These are phyloP conservation scores for Pseudoneurospora amorphoporcata DNA, from an alignment of 495 filamentous ascomycete genomes.

Conservation along the genomic window DNA sequence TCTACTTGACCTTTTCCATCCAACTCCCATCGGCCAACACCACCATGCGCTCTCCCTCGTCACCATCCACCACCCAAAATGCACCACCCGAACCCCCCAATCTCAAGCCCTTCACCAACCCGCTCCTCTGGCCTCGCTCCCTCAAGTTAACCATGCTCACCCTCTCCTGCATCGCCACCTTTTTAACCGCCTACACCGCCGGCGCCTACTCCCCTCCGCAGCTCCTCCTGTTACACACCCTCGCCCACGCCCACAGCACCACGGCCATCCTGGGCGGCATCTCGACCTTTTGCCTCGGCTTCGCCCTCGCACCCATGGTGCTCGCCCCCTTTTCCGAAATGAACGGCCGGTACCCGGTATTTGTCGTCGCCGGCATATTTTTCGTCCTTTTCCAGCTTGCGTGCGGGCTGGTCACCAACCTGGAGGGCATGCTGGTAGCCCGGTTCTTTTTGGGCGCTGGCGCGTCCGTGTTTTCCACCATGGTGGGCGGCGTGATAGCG, in stretches of 20 bases:
- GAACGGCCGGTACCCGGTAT: slow-evolving; percentile 72
- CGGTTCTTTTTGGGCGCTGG: slow-evolving; percentile 69
- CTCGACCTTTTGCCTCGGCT: slow-evolving; percentile 73
- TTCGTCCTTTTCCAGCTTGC: slow-evolving; percentile 58
- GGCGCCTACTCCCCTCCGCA: slow-evolving; percentile 68
- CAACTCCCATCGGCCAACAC: slow-evolving; percentile 47
- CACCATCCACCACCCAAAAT: background rate
- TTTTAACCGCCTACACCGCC: slow-evolving; percentile 69
- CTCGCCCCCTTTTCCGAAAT: slow-evolving; percentile 87
- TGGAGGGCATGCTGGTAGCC: slow-evolving; percentile 65
- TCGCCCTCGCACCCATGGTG: slow-evolving; percentile 79
- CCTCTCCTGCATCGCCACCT: slow-evolving; percentile 66
- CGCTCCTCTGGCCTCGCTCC: slow-evolving; percentile 60
- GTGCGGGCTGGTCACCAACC: slow-evolving; percentile 62
- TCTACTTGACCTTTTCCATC: slow-evolving; percentile 68
- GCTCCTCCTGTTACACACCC: slow-evolving; percentile 47
- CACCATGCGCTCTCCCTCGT: slow-evolving; percentile 24
- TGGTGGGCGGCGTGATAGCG: slow-evolving; percentile 86
- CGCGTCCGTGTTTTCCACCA: slow-evolving; percentile 74
- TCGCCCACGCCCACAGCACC: slow-evolving; percentile 48
- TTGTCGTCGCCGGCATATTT: slow-evolving; percentile 60
- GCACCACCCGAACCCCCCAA: slow-evolving; percentile 36
- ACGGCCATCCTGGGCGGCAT: slow-evolving; percentile 66
- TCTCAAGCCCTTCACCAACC: slow-evolving; percentile 56
- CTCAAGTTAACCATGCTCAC: slow-evolving; percentile 65